phyloP scores from a whole-genome alignment of 208 protist species.

The Trypanosoma caninum region DNA sequence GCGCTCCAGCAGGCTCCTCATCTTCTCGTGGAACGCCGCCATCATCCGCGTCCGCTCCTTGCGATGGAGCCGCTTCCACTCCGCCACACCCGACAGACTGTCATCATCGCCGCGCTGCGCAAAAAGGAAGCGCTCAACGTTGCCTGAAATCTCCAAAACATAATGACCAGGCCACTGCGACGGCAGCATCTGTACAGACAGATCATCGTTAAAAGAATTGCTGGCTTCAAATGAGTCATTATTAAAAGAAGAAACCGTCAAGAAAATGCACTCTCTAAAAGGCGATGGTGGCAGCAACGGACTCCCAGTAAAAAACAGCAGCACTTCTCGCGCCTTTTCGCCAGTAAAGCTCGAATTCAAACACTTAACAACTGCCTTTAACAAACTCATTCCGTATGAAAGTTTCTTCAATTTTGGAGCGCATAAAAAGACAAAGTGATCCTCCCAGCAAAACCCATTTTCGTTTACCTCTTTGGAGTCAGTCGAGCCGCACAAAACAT shows the following conservation, averaged over 20 bases:
- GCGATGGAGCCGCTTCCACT: too few relatives aligned
- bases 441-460: conserved; percentile 27
- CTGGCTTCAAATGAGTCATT: neutral
- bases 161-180: too few relatives aligned
- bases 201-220: neutral
- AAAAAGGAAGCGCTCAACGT: too few relatives aligned
- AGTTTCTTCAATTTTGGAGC: conserved; percentile 6
- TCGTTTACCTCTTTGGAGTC: neutral
- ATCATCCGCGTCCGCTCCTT: too few relatives aligned
- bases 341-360: conserved; percentile 41
- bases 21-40: too few relatives aligned
- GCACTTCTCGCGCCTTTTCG: conserved; percentile 31
- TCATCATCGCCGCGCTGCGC: too few relatives aligned
- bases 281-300: conserved; percentile 15
- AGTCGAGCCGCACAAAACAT: conserved; percentile 40
- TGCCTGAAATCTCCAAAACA: too few relatives aligned
- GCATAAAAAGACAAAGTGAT: conserved; percentile 35
- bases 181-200: neutral
- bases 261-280: conserved; percentile 17
- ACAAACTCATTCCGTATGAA: conserved; percentile 22
- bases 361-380: conserved; percentile 20
- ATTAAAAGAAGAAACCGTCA: neutral
- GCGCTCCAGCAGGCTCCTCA: too few relatives aligned
- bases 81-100: too few relatives aligned
- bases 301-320: conserved; percentile 52